Base-by-base conservation (phyloP, 441 rosid genomes). In the Raphanus hybrid region DNA sequence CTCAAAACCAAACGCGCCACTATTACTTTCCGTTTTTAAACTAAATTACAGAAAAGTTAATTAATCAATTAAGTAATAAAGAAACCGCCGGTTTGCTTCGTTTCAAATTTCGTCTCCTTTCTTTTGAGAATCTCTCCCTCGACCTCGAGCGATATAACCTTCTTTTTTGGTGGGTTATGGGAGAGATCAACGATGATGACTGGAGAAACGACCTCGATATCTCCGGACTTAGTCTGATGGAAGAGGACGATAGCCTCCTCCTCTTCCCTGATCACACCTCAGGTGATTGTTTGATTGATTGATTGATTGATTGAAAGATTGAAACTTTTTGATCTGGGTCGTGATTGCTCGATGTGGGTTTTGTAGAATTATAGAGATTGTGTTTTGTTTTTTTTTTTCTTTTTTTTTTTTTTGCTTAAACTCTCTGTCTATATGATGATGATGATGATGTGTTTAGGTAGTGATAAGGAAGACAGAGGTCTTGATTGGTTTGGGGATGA, bases 201-300 rank as follows among this genome's bases (percentile, higher is more conserved):
- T 79, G 81, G 55, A 79, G 63, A 76, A 54, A 66, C 69, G 81
- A 70, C 71, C 76, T 85, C 12, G 81, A 80, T 35, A 77, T 82
- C 68, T 79, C 71, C 73, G 82, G 84, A 69, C 85, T 88, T 37
- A 86, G 91, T 74, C 88, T 96, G 69, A 88, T 94, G 60, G 98
- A 96, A 57, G 99, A 92, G 77, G 97, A 94, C 65, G 99, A 96
- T 80, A 86, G 84, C 34, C 34, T 29, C 82, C 96, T 93, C 77
- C 87, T 91, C 85, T 32, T 75, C 80, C 83, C n/a, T 43, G 78
- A 84, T 76, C 83, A 69, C 45, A 71, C 54, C 18, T 59, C 11
- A 59, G 71, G 12, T 66, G 78, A 74, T 91, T 3, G 4, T 29
- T 29, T 29, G 34, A 29, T 29, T 29, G 34, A 29, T 3, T 29